Conservation (phyloP, 495 filamentous ascomycete species). For the Penicillium simplicissimum region DNA sequence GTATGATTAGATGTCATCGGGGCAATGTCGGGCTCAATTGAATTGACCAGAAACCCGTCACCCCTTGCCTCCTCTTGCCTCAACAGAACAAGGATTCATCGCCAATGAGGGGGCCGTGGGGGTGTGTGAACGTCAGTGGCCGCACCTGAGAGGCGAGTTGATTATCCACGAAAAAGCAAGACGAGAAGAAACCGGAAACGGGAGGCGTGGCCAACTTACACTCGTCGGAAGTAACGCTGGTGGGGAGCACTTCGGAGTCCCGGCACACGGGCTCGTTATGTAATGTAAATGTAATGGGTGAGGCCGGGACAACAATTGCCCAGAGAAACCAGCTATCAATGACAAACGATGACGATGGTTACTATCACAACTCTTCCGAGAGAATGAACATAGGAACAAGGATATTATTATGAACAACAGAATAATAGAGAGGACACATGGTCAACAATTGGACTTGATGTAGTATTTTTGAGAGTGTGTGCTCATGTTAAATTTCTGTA, state of each 20-base stretch:
- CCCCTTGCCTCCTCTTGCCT: not conserved
- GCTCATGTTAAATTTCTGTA: too few relatives aligned
- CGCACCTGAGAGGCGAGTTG: not conserved
- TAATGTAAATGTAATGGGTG: slow-evolving; percentile 4
- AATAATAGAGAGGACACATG: not conserved
- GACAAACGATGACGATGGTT: not conserved
- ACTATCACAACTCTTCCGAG: not conserved
- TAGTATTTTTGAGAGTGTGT: too few relatives aligned
- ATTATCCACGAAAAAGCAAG: not conserved
- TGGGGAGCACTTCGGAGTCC: not conserved
- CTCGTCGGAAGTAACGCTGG: not conserved
- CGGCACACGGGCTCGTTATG: not conserved
- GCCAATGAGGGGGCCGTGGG: not conserved
- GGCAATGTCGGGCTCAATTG: not conserved
- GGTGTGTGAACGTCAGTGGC: not conserved
- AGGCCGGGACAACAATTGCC: not conserved
- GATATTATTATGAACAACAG: not conserved
- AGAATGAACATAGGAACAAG: not conserved
- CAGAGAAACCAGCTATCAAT: not conserved
- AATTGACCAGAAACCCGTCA: not conserved
- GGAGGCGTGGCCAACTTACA: not conserved
- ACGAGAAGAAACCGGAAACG: slow-evolving; percentile 6
- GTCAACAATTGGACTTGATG: not conserved
- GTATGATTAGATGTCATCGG: not conserved
- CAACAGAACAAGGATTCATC: not conserved